phyloP scores from a whole-genome alignment of 495 filamentous ascomycete genomes.

The Rhypophila decipiens region DNA sequence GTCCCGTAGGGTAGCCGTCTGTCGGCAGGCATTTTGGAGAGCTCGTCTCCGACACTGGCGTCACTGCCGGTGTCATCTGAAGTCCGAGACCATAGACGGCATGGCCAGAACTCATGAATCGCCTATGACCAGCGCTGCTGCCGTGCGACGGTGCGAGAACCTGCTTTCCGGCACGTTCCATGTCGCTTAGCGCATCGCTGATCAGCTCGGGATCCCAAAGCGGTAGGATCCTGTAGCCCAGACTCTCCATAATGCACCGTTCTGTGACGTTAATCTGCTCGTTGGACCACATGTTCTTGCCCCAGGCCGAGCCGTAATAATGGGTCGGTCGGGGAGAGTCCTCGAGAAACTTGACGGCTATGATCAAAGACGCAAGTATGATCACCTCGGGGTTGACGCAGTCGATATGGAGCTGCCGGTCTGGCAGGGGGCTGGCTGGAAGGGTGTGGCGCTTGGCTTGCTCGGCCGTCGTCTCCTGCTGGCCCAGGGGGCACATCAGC shows the following conservation, averaged over 20 bases:
- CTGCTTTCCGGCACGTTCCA: conserved; percentile 46
- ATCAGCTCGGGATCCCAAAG: conserved; percentile 43
- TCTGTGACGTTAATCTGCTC: conserved; percentile 51
- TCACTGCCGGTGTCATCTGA: conserved; percentile 35
- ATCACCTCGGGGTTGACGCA: conserved; percentile 48
- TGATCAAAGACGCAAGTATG: conserved; percentile 41
- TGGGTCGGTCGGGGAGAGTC: conserved; percentile 39
- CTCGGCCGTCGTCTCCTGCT: conserved; percentile 7
- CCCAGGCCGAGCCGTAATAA: conserved; percentile 39
- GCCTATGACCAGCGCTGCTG: conserved; percentile 15
- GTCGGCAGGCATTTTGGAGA: neutral
- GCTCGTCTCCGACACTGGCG: conserved; percentile 27
- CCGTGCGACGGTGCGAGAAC: conserved; percentile 10
- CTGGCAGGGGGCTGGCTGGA: conserved; percentile 22
- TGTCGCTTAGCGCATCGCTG: conserved; percentile 43
- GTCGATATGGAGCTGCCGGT: conserved; percentile 43
- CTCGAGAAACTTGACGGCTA: conserved; percentile 48
- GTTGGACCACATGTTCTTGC: conserved; percentile 42
- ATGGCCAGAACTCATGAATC: conserved; percentile 31
- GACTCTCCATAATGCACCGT: conserved; percentile 47
- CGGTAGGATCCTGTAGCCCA: conserved; percentile 45
- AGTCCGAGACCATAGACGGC: conserved; percentile 30
- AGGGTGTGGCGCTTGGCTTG: conserved; percentile 41
- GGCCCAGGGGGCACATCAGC: conserved; percentile 38
- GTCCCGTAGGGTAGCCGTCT: too few relatives aligned